Percentiles rank a stretch among this genome's conserved stretches.
Conservation (phyloP, 257 asterid species). For the Coffea eugenioides region DNA sequence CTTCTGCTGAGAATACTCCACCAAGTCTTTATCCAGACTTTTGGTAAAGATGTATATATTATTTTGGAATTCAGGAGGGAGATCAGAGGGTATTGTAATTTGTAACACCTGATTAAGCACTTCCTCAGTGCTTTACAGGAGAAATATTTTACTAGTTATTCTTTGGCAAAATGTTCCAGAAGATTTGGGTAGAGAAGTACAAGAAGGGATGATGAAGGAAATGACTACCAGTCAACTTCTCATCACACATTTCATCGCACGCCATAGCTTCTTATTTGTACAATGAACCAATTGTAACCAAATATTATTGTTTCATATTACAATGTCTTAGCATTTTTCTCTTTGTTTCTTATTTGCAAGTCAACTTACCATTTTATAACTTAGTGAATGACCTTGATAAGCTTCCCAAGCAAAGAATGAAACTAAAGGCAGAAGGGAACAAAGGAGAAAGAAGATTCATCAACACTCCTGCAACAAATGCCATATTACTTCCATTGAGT, state of each 20-base stretch:
- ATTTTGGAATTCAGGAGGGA: not conserved
- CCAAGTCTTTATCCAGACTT: not conserved
- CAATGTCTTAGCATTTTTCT: not conserved
- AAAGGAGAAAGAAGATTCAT: constrained; percentile 96
- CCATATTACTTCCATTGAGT: constrained; percentile 8
- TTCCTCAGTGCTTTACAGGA: not conserved
- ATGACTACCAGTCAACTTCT: not conserved
- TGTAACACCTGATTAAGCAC: not conserved
- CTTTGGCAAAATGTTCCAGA: not conserved
- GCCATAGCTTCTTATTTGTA: not conserved
- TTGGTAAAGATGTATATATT: not conserved
- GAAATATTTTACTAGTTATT: not conserved
- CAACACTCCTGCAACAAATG: constrained; percentile 79
- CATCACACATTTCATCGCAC: not conserved
- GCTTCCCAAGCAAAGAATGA: constrained; percentile 91
- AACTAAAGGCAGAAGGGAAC: constrained; percentile 81
- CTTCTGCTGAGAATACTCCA: not conserved
- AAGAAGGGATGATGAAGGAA: not conserved
- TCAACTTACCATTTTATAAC: constrained; percentile 21
- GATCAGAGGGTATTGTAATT: not conserved
- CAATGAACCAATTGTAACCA: not conserved
- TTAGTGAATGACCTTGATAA: constrained; percentile 96
- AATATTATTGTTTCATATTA: not conserved
- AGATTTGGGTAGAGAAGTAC: not conserved
- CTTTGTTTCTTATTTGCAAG: not conserved